Percentiles rank a stretch among this genome's conserved stretches.
Evolutionary conservation across 305 asterid species (phyloP).

Genomic region (Fraxinus velutina): DNA sequence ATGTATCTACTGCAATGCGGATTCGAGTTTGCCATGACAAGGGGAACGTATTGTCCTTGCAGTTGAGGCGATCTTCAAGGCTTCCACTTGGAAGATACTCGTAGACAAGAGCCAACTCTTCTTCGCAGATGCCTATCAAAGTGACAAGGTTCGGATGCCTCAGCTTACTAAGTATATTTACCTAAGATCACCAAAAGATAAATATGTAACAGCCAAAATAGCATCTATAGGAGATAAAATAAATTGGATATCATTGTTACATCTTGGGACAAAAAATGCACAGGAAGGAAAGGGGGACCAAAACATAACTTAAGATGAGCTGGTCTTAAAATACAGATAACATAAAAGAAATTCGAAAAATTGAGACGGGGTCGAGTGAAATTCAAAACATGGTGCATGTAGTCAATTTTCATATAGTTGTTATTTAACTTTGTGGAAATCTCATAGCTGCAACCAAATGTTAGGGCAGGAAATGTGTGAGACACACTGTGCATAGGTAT

Average conservation of each 20-base stretch:
- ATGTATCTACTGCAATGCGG: slow-evolving; percentile 76
- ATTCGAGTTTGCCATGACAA: slow-evolving; percentile 84
- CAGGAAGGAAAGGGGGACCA: neutral
- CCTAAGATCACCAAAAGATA: slow-evolving; percentile 31
- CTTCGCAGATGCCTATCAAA: slow-evolving; percentile 87
- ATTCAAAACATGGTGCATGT: neutral
- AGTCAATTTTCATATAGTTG: neutral
- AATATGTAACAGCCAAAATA: neutral
- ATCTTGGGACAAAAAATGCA: neutral
- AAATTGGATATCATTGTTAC: neutral
- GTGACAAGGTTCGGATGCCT: slow-evolving; percentile 91
- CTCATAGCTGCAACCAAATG: neutral
- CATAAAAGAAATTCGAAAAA: neutral
- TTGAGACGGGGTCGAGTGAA: neutral
- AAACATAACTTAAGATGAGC: neutral
- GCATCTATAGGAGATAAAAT: neutral
- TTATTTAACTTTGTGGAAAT: neutral
- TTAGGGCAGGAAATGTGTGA: neutral
- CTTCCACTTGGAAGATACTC: slow-evolving; percentile 87
- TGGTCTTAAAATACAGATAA: neutral
- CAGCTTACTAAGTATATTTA: slow-evolving; percentile 68
- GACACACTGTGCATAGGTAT: neutral
- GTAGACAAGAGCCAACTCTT: slow-evolving; percentile 66
- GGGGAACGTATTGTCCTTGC: slow-evolving; percentile 79
- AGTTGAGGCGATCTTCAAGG: slow-evolving; percentile 84